These are phyloP conservation scores for Anisodus tanguticus DNA, from an alignment of 257 asterid species.

Conservation along the genomic window DNA sequence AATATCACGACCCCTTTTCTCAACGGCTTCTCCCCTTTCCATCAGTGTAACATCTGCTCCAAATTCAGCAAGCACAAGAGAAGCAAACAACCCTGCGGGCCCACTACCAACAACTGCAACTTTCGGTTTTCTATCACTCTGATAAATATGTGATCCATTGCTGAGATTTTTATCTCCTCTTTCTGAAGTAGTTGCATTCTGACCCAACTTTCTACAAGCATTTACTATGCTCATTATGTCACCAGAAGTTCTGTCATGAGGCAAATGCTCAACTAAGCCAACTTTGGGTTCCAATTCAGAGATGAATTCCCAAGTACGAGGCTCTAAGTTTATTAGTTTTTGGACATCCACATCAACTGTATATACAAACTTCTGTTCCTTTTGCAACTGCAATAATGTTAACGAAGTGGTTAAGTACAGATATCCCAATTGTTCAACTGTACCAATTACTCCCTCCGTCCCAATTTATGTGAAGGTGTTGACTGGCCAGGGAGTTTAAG, in stretches of 20 bases:
- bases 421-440: neutral
- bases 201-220: constrained; percentile 41
- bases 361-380: constrained; percentile 86
- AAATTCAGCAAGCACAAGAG: constrained; percentile 95
- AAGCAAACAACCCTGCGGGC: constrained; percentile 92
- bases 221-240: constrained; percentile 62
- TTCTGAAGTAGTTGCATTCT: constrained; percentile 42
- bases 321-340: constrained; percentile 70
- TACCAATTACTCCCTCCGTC: too few relatives aligned
- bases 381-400: constrained; percentile 52
- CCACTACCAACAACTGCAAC: constrained; percentile 94
- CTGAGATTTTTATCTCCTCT: constrained; percentile 30
- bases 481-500: too few relatives aligned
- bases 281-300: constrained; percentile 72
- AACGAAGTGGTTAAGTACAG: constrained; percentile 31
- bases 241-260: constrained; percentile 46
- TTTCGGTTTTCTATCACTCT: constrained; percentile 58
- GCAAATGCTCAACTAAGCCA: constrained; percentile 71
- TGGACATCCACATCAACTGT: constrained; percentile 81
- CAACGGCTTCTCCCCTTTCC: constrained; percentile 97
- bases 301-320: constrained; percentile 81
- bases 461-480: too few relatives aligned
- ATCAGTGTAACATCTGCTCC: constrained; percentile 90
- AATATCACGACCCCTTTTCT: constrained; percentile 93
- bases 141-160: constrained; percentile 37